Base-by-base conservation (phyloP, 1,284 basidiomycete species). In the Uromyces viciae-fabae region DNA sequence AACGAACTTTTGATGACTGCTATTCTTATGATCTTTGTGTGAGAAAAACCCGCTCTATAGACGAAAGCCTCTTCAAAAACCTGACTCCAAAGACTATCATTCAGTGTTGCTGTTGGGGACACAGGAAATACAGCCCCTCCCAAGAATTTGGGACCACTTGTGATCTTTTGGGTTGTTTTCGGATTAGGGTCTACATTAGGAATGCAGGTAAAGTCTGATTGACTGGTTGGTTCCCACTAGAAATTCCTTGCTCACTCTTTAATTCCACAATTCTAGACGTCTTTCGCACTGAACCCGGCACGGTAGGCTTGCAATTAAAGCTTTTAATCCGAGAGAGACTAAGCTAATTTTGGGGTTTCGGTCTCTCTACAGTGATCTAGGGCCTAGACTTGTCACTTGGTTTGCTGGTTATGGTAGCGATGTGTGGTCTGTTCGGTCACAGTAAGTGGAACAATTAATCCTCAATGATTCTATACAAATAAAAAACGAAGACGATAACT, bases 1-100 rank as follows among this genome's bases (percentile, higher is more conserved):
- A 77, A 77, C 28, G 75, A 77, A 28, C 68, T 77, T 33, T 28
- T 77, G 33, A 77, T 77, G 62, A 77, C 75, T n/a, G 75, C 75
- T 3, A 49, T 77, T 22, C 64, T 77, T 22, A 66, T 77, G 60
- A 68, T 77, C 31, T 77, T 68, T 38, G 52, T 77, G 75, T 77
- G 40, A 77, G 75, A 31, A n/a, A 42, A 36, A 62, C 5, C 60
- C 9, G 60, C 14, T 17, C 28, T 62, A n/a, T n/a, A n/a, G n/a
- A n/a, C n/a, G n/a, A n/a, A n/a, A n/a, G n/a, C 22, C 33, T 28
- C 2, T 36, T 62, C 15, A 36, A 36, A 9, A 36, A 62, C 31
- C 40, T 36, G 60, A 4, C 31, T 14, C 60, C 60, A 33, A 28
- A 36, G 17, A 17, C 31, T 33, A 36, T 43, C 31, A 33, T 9